Base-by-base conservation (phyloP, 176 grass and related monocot genomes). In the Tillandsia leiboldiana region DNA sequence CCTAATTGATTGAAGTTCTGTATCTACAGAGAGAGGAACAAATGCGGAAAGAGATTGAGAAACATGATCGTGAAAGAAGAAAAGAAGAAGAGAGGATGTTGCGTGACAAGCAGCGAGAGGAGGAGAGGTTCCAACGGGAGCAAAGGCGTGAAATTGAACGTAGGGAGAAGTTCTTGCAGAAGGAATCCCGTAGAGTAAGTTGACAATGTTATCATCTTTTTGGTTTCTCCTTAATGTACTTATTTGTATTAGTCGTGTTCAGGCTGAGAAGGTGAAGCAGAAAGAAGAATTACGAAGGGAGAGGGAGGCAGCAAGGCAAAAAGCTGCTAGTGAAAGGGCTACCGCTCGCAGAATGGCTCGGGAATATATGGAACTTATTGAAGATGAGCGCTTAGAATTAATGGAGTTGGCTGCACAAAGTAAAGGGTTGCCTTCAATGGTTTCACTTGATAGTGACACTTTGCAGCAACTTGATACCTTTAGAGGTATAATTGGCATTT, bases 311-410 rank as follows among this genome's bases (percentile, higher is more conserved):
- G 89, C 89, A 58, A 88, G 77, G 66, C 94, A 87, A 24, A 93
- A 93, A 77, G 87, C 84, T 72, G 94, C 94, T 72, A 90, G 79
- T 24, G 94, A 99, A 75, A 99, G 84, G 68, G 94, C 94, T 49
- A 90, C 89, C 73, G 84, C 89, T 59, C 94, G 94, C 28, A 93
- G 86, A 87, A 87, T 99, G 20, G 84, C 87, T 11, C 83, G 83
- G 9, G 94, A 93, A 70, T 88, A 83, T 71, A 93, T 65, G 87
- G 94, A 99, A 73, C 79, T 99, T 13, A 83, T 99, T 77, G 94
- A 99, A 79, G 94, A 99, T 76, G 94, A 99, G 57, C 82, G 84
- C 49, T 83, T 99, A 72, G 94, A 99, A 67, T 84, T 99, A 80
- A 86, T 99, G 85, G 94, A 99, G 72, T n/a, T 99, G 51, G 94